Evolutionary conservation across 2,329 filamentous ascomycete species (phyloP).

Genomic region (Penicillium aurantiogriseum): DNA sequence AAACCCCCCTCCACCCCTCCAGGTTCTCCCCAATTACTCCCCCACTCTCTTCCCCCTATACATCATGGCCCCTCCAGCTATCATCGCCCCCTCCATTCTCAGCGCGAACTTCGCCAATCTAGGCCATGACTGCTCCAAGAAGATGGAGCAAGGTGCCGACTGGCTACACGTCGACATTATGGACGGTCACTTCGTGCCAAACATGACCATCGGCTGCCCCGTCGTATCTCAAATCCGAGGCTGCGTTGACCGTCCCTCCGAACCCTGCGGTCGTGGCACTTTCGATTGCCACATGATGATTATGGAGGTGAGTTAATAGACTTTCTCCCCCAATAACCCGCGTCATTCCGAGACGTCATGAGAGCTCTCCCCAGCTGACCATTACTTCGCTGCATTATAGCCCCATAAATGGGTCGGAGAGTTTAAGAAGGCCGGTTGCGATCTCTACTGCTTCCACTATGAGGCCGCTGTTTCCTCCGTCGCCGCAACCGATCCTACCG

Average conservation of each 20-base stretch:
- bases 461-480: constrained; percentile 85
- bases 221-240: constrained; percentile 91
- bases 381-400: constrained; percentile 47
- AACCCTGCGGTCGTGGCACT: constrained; percentile 74
- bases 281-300: constrained; percentile 99
- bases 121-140: constrained; percentile 79
- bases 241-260: constrained; percentile 73
- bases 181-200: constrained; percentile 98
- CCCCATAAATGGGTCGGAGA: constrained; percentile 98
- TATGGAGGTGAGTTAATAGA: constrained; percentile 66
- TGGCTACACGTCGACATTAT: constrained; percentile 96
- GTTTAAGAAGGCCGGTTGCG: constrained; percentile 89
- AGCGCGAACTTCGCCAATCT: constrained; percentile 92
- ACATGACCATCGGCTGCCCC: constrained; percentile 94
- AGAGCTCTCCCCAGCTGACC: constrained; percentile 9
- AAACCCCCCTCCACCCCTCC: background rate
- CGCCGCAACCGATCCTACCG: constrained; percentile 75
- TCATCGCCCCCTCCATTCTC: constrained; percentile 97
- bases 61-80: constrained; percentile 75
- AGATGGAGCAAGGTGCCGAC: constrained; percentile 83
- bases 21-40: background rate
- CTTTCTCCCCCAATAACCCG: background rate
- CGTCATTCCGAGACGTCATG: background rate
- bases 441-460: constrained; percentile 99
- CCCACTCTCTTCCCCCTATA: background rate